A percentile compares a stretch with the other conserved stretches of the same genome.
Evolutionary conservation across 306 rosid species (phyloP).

Genomic region (Glycine tomentella): DNA sequence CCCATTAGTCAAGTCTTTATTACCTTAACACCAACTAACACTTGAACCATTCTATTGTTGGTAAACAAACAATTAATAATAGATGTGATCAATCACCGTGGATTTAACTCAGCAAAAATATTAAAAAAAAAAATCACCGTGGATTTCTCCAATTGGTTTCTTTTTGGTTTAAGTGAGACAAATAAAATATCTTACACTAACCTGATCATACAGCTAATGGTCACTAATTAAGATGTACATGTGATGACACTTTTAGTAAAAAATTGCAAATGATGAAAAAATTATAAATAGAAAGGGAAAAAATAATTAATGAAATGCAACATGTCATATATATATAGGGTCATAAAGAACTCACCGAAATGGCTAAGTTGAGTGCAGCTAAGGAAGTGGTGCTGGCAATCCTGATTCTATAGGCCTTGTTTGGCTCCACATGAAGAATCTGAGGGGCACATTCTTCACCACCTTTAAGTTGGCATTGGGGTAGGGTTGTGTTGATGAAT

Average conservation of each 20-base stretch:
- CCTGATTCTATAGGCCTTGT: conserved; percentile 63
- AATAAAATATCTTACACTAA: background rate
- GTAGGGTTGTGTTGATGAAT: conserved; percentile 32
- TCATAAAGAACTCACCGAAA: conserved; percentile 55
- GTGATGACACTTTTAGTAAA: background rate
- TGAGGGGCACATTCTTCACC: conserved; percentile 77
- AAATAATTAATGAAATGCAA: too few species aligned
- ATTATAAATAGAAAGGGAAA: background rate
- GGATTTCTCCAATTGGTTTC: background rate
- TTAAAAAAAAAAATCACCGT: too few species aligned
- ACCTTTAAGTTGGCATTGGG: conserved; percentile 62
- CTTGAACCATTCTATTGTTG: background rate
- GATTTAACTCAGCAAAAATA: background rate
- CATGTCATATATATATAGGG: background rate
- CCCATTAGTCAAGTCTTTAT: background rate
- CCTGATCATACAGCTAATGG: conserved; percentile 7
- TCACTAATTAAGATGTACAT: background rate
- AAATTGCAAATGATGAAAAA: background rate
- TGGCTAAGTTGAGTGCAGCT: conserved; percentile 86
- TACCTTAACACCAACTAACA: background rate
- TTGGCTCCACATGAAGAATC: conserved; percentile 55
- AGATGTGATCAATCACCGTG: background rate
- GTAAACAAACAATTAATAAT: background rate
- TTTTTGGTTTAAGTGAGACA: background rate
- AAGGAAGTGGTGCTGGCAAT: conserved; percentile 83